A percentile compares a stretch with the other conserved stretches of the same genome.
These are phyloP conservation scores for Mycena kentingensis DNA, from an alignment of 768 basidiomycete genomes.

Conservation along the genomic window DNA sequence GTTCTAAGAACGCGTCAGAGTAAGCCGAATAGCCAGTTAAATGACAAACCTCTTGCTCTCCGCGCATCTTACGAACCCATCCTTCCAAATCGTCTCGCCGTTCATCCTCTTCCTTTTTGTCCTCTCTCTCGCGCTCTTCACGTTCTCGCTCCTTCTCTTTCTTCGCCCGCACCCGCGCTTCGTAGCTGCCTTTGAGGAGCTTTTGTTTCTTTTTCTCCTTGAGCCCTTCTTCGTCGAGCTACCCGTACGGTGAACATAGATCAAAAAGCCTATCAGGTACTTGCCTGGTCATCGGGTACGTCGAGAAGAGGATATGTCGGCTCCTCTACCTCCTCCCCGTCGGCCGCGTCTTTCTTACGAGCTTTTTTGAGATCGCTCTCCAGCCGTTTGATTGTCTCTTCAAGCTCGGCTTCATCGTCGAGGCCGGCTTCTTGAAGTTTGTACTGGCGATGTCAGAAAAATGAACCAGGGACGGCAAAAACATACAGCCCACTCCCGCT, in stretches of 20 bases:
- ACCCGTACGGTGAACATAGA: neutral
- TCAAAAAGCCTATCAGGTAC: slow-evolving; percentile 46
- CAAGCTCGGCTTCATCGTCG: slow-evolving; percentile 75
- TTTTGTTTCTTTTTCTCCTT: slow-evolving; percentile 96
- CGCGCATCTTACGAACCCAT: slow-evolving; percentile 75
- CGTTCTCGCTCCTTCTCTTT: slow-evolving; percentile 87
- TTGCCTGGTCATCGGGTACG: slow-evolving; percentile 64
- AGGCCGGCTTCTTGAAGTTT: slow-evolving; percentile 70
- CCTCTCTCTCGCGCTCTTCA: slow-evolving; percentile 67
- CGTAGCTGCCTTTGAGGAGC: slow-evolving; percentile 90
- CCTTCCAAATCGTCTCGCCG: slow-evolving; percentile 66
- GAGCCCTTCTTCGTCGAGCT: slow-evolving; percentile 83
- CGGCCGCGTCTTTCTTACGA: slow-evolving; percentile 81
- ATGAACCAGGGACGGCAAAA: slow-evolving; percentile 2
- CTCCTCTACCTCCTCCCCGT: slow-evolving; percentile 69
- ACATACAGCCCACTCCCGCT: slow-evolving; percentile 75
- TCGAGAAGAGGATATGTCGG: slow-evolving; percentile 91
- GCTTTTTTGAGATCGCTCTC: slow-evolving; percentile 75
- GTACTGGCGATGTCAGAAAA: slow-evolving; percentile 38
- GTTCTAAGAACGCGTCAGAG: slow-evolving; percentile 41
- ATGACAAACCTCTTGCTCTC: slow-evolving; percentile 73
- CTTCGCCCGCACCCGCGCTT: slow-evolving; percentile 80
- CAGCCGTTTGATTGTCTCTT: slow-evolving; percentile 84
- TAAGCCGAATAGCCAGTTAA: neutral
- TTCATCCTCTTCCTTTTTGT: slow-evolving; percentile 78